Percentiles rank a stretch among this genome's conserved stretches.
phyloP scores from a whole-genome alignment of 768 basidiomycete species.

The Leccinellum rugosiceps region DNA sequence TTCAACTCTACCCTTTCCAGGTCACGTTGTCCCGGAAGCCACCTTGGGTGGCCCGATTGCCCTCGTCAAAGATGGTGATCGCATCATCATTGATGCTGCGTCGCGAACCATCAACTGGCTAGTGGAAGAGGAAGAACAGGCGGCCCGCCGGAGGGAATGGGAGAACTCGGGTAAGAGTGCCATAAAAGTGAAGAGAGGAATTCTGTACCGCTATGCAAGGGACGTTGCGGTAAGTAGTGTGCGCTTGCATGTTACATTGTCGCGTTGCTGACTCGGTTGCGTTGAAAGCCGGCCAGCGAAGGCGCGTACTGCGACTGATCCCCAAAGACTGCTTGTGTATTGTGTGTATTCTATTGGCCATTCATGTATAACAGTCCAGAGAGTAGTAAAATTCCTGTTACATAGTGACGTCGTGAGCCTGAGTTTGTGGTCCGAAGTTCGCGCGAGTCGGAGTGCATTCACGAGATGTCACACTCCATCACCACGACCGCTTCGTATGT shows the following conservation, averaged over 20 bases:
- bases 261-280: constrained; percentile 7
- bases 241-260: not conserved
- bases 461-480: constrained; percentile 37
- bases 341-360: constrained; percentile 1
- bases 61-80: constrained; percentile 80
- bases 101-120: constrained; percentile 67
- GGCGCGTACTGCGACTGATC: constrained; percentile 80
- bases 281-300: constrained; percentile 65
- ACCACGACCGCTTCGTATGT: constrained; percentile 56
- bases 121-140: constrained; percentile 65
- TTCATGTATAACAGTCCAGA: constrained; percentile 5
- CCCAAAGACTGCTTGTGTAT: not conserved
- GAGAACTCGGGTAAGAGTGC: constrained; percentile 59
- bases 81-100: constrained; percentile 68
- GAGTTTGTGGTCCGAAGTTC: too few relatives aligned
- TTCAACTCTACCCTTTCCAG: constrained; percentile 39
- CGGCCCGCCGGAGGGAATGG: constrained; percentile 62
- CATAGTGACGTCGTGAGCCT: too few relatives aligned
- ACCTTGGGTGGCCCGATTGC: constrained; percentile 84
- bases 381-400: not conserved
- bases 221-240: constrained; percentile 75
- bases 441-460: not conserved
- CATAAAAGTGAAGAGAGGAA: constrained; percentile 68
- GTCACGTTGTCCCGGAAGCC: constrained; percentile 63
- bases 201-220: constrained; percentile 77